Evolutionary conservation across 73 alveolate genomes (phyloP), one percentile per base, ranked within the genome.

Genomic region (Uronychia binucleata): DNA sequence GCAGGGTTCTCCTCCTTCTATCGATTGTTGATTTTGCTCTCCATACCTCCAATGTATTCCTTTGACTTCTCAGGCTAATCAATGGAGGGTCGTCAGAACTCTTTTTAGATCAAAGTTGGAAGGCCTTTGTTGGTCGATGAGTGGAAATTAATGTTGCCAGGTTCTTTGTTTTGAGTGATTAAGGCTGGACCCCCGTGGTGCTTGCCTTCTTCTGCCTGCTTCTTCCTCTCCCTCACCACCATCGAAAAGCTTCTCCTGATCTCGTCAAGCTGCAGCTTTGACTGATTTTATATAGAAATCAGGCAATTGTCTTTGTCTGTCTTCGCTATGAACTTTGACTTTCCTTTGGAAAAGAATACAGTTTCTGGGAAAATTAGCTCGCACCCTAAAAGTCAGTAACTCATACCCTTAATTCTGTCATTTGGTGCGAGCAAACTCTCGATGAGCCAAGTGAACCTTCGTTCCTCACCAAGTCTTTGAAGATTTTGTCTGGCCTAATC

Each of bases 341-440:
- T 90, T n/a, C 92, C 92, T 74, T 85, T 74, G 32, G 34, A 27
- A 57, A 85, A 90, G 30, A 90, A 60, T 1, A 85, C 95, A 13
- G 93, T 58, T 58, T 90, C 95, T 5, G 95, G 95, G 83, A 90
- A 90, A 27, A 84, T 35, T 31, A 90, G 84, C 82, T 90, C 90
- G 31, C 95, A 90, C 1, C 95, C 95, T 59, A 75, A 28, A 29
- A 85, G n/a, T 85, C 58, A 27, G 77, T 32, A 29, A n/a, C n/a
- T n/a, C n/a, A n/a, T n/a, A n/a, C n/a, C n/a, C n/a, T 33, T 78
- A 29, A 90, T 74, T 67, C 80, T 90, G 27, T 90, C 95, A 80
- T 85, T 90, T 25, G 35, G 33, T 26, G 95, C 93, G 29, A 90
- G 83, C 0, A 90, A 80, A 59, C 77, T 77, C 57, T 85, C 85